Percentiles rank a stretch among this genome's conserved stretches.
phyloP scores from a whole-genome alignment of 345 rosid genomes.

The rapeseed (Brassica napus) region Da-Ae NC_063437.1:7421001-7421500 shows the following conservation, averaged over 20 bases:
- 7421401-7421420: slow-evolving; percentile 1
- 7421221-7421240: slow-evolving; percentile 16
- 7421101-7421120: slow-evolving; percentile 4
- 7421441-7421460: too few species aligned
- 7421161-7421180: not conserved
- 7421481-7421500: too few species aligned
- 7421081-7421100: not conserved
- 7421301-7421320: not conserved
- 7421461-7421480: too few species aligned
- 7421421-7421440: not conserved
- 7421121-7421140: not conserved
- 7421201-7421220: slow-evolving; percentile 7
- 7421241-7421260: not conserved
- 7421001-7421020: not conserved
- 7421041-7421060: not conserved
- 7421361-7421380: not conserved
- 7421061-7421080: not conserved
- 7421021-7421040: not conserved
- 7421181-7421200: not conserved
- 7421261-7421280: not conserved
- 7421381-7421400: slow-evolving; percentile 3
- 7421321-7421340: not conserved
- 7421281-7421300: not conserved
- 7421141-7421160: slow-evolving; percentile 13
- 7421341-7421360: not conserved